A percentile compares a stretch with the other conserved stretches of the same genome.
Conservation (phyloP, 805 yeast genomes). For the Saturnispora besseyi region DNA sequence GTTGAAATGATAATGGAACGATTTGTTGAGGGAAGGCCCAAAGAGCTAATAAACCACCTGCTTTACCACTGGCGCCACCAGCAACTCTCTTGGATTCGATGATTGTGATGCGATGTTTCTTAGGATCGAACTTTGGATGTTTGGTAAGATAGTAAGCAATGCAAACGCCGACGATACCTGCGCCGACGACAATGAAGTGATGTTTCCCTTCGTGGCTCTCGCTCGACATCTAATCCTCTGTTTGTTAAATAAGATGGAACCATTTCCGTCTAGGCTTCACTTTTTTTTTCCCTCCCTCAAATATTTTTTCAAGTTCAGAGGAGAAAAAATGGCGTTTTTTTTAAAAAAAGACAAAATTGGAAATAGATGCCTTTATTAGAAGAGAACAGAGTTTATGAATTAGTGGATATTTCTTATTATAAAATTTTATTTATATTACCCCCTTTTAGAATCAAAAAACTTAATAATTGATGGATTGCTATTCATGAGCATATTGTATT, state of each 20-base stretch:
- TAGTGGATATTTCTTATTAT: no score
- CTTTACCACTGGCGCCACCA: slow-evolving; percentile 96
- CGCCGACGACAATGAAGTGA: slow-evolving; percentile 82
- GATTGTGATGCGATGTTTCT: slow-evolving; percentile 71
- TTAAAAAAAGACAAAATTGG: no score
- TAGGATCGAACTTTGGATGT: slow-evolving; percentile 71
- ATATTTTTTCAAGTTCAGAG: not conserved
- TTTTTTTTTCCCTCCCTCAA: not conserved
- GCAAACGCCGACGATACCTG: slow-evolving; percentile 94
- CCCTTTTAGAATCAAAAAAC: no score
- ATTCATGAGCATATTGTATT: no score
- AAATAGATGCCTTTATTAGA: no score
- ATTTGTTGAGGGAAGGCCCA: slow-evolving; percentile 98
- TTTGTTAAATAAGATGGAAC: slow-evolving; percentile 1
- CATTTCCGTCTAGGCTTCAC: not conserved
- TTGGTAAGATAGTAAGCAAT: slow-evolving; percentile 81
- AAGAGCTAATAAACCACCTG: slow-evolving; percentile 88
- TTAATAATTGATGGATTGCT: no score
- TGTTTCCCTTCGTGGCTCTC: slow-evolving; percentile 40
- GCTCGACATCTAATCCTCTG: not conserved
- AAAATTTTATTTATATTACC: no score
- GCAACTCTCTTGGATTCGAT: slow-evolving; percentile 89
- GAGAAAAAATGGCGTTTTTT: no score
- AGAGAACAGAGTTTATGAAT: no score
- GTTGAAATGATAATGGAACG: slow-evolving; percentile 76